Evolutionary conservation across 805 yeast species (phyloP).

Genomic region (Torulaspora indica): DNA sequence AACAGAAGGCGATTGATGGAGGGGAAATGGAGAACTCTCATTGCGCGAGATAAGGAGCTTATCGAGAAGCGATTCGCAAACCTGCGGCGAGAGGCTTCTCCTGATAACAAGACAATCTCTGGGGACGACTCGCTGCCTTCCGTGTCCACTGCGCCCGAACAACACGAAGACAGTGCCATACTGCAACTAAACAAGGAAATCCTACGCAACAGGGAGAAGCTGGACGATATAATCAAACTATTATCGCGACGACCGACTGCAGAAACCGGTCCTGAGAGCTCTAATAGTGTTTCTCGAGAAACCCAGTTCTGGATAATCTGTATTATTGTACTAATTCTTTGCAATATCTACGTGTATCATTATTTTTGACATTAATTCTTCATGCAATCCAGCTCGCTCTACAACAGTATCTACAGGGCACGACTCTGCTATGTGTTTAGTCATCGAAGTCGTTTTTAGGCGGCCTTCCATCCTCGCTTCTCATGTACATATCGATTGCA

Average conservation of each 20-base stretch:
- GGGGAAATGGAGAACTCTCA: constrained; percentile 17
- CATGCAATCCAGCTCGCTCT: background rate
- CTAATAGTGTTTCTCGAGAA: constrained; percentile 7
- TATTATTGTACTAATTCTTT: constrained; percentile 29
- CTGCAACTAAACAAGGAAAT: constrained; percentile 20
- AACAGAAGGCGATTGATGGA: constrained; percentile 16
- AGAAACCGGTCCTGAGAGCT: background rate
- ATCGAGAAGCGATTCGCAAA: constrained; percentile 21
- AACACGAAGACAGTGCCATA: background rate
- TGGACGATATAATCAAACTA: constrained; percentile 27
- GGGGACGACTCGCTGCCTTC: background rate
- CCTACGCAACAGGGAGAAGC: constrained; percentile 21
- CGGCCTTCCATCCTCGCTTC: constrained; percentile 77
- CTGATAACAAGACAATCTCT: background rate
- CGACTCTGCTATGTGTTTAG: constrained; percentile 20
- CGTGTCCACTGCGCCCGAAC: background rate
- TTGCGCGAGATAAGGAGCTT: constrained; percentile 14
- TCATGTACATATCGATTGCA: constrained; percentile 80
- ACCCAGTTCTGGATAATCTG: constrained; percentile 28
- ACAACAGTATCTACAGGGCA: constrained; percentile 5
- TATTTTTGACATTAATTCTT: constrained; percentile 17
- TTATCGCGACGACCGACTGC: constrained; percentile 10
- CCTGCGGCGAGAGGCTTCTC: constrained; percentile 9
- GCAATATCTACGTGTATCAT: constrained; percentile 30
- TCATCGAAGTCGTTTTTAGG: constrained; percentile 84